A percentile compares a stretch with the other conserved stretches of the same genome.
phyloP scores from a whole-genome alignment of 2,329 filamentous ascomycete genomes.

The Xylariaceae sp. region DNA sequence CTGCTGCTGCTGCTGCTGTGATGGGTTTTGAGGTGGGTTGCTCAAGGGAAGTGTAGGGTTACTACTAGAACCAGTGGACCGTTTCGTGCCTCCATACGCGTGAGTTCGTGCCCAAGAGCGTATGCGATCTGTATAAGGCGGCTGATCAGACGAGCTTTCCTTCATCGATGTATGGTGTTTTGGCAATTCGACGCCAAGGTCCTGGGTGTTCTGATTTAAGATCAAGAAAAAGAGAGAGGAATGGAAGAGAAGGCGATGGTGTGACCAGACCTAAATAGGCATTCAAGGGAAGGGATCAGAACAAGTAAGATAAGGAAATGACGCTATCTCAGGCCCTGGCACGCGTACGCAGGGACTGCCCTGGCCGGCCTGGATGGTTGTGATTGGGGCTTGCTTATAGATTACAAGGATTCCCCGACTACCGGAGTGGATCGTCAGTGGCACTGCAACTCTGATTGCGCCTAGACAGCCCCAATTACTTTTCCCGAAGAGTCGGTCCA shows the following conservation, averaged over 20 bases:
- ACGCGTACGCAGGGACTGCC: no score
- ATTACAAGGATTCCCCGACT: not conserved
- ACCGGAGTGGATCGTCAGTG: no score
- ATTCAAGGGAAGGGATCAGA: slow-evolving; percentile 10
- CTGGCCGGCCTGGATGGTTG: not conserved
- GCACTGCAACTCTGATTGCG: no score
- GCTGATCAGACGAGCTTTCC: slow-evolving; percentile 59
- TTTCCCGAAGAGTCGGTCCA: slow-evolving; percentile 8
- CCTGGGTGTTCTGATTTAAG: slow-evolving; percentile 36
- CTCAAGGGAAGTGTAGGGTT: slow-evolving; percentile 50
- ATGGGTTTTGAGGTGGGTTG: slow-evolving; percentile 36
- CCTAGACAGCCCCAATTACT: slow-evolving; percentile 14
- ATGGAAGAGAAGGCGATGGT: not conserved
- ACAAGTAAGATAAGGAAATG: slow-evolving; percentile 18
- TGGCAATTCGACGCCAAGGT: slow-evolving; percentile 46
- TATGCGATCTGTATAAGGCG: slow-evolving; percentile 62
- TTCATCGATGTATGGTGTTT: slow-evolving; percentile 61
- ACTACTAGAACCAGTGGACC: slow-evolving; percentile 48
- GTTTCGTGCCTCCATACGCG: slow-evolving; percentile 60
- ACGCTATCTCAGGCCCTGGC: slow-evolving; percentile 17
- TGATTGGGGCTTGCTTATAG: slow-evolving; percentile 12
- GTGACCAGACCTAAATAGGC: slow-evolving; percentile 27
- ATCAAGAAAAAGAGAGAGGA: slow-evolving; percentile 24
- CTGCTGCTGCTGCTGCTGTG: slow-evolving; percentile 26
- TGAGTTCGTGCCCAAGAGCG: slow-evolving; percentile 61